Conservation (phyloP, 1,139 yeast genomes). For the Yamadazyma blattariae region DNA sequence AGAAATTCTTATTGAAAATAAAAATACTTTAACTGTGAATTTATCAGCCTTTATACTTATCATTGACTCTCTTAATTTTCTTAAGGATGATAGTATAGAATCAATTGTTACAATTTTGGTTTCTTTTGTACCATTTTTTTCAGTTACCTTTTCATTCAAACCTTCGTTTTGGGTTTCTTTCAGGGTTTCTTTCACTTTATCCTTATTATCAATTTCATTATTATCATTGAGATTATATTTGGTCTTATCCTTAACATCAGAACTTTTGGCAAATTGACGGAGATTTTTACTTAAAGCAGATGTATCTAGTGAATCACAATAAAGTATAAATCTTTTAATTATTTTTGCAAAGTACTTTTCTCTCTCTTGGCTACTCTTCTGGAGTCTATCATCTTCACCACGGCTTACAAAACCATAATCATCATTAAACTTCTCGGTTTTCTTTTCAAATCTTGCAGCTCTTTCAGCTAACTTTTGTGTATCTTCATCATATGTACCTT, state of each 20-base stretch:
- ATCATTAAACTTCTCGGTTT: conserved; percentile 1
- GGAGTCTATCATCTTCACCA: conserved; percentile 55
- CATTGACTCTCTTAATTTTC: conserved; percentile 56
- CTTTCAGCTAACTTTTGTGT: conserved; percentile 11
- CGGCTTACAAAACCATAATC: conserved; percentile 54
- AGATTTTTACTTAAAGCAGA: conserved; percentile 17
- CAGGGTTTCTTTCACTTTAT: background rate
- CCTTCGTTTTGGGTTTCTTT: too few relatives aligned
- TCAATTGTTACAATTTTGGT: conserved; percentile 17
- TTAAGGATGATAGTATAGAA: conserved; percentile 25
- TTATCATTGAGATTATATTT: background rate
- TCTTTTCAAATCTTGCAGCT: conserved; percentile 16
- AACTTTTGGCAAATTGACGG: conserved; percentile 9
- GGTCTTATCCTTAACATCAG: background rate
- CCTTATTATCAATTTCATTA: background rate
- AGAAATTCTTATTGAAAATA: conserved; percentile 49
- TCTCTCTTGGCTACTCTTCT: conserved; percentile 40
- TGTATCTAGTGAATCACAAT: conserved; percentile 23
- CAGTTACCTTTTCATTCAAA: too few relatives aligned
- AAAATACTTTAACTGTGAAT: conserved; percentile 46
- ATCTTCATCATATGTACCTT: background rate
- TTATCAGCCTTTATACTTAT: conserved; percentile 33
- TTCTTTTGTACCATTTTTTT: background rate
- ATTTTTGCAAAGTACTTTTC: conserved; percentile 35
- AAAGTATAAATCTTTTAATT: conserved; percentile 25